Evolutionary conservation across 2,329 filamentous ascomycete species (phyloP).

Genomic region (Sporothrix luriei): DNA sequence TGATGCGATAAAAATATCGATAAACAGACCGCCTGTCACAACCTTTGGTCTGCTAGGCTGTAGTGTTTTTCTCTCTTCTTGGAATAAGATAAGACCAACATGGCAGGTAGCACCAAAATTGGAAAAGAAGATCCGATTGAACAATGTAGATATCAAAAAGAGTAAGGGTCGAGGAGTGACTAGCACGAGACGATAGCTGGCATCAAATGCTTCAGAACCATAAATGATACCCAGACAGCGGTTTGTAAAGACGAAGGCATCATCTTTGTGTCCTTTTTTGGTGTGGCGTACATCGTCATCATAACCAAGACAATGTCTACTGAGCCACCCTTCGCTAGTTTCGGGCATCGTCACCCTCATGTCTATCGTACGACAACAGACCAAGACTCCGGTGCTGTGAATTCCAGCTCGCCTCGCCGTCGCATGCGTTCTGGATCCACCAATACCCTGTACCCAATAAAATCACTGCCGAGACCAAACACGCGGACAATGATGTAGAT

Average conservation of each 20-base stretch:
- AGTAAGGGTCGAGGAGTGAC: neutral
- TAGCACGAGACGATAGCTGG: too few species aligned
- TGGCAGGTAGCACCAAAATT: neutral
- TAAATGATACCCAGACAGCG: too few species aligned
- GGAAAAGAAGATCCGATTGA: slow-evolving; percentile 15
- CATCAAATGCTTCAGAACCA: too few species aligned
- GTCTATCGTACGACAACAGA: neutral
- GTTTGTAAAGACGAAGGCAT: too few species aligned
- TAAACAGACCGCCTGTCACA: neutral
- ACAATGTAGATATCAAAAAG: neutral
- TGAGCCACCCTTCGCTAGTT: too few species aligned
- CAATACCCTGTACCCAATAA: slow-evolving; percentile 7
- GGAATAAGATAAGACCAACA: neutral
- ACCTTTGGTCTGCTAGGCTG: too few species aligned
- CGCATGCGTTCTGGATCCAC: slow-evolving; percentile 24
- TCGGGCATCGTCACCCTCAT: too few species aligned
- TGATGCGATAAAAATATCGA: neutral
- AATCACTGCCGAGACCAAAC: slow-evolving; percentile 1
- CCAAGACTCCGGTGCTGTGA: too few species aligned
- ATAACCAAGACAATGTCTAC: too few species aligned
- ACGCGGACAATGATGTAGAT: slow-evolving; percentile 25
- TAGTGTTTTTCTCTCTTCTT: neutral
- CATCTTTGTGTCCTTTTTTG: too few species aligned
- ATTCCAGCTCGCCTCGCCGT: neutral
- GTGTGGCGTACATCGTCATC: too few species aligned